Percentiles rank a stretch among this genome's conserved stretches.
These are phyloP conservation scores for Penicillium taxi DNA, from an alignment of 495 filamentous ascomycete species.

Conservation along the genomic window DNA sequence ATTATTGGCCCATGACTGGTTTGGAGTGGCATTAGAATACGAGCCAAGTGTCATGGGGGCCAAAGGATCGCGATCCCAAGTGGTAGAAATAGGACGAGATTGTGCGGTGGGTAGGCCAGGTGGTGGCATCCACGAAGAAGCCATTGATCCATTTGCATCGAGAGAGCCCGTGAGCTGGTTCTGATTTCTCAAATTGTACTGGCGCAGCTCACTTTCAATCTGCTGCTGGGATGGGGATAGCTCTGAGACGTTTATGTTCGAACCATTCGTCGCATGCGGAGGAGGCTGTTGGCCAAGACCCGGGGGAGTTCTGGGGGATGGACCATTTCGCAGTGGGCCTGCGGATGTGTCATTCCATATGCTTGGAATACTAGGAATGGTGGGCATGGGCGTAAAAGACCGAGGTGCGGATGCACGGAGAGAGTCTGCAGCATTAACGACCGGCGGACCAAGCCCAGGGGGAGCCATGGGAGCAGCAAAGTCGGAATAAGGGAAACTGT, in stretches of 20 bases:
- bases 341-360: conserved; percentile 41
- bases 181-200: conserved; percentile 24
- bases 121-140: conserved; percentile 22
- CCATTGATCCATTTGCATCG: conserved; percentile 15
- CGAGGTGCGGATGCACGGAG: conserved; percentile 24
- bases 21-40: conserved; percentile 23
- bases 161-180: conserved; percentile 18
- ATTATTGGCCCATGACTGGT: conserved; percentile 36
- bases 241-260: conserved; percentile 12
- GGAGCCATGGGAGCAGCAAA: conserved; percentile 28
- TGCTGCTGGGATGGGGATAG: conserved; percentile 23
- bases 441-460: conserved; percentile 31
- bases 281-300: conserved; percentile 25
- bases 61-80: conserved; percentile 24
- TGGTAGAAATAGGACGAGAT: conserved; percentile 4
- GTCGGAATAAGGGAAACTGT: conserved; percentile 19
- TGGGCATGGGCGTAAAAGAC: conserved; percentile 28
- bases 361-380: conserved; percentile 34
- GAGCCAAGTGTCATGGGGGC: conserved; percentile 12
- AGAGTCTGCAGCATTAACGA: conserved; percentile 14
- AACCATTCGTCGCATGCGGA: conserved; percentile 10
- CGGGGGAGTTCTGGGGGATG: conserved; percentile 30
- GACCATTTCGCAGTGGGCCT: conserved; percentile 23
- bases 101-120: conserved; percentile 15
- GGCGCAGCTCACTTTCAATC: conserved; percentile 22